phyloP scores from a whole-genome alignment of 805 yeast species.

The Metschnikowia corniflorae region DNA sequence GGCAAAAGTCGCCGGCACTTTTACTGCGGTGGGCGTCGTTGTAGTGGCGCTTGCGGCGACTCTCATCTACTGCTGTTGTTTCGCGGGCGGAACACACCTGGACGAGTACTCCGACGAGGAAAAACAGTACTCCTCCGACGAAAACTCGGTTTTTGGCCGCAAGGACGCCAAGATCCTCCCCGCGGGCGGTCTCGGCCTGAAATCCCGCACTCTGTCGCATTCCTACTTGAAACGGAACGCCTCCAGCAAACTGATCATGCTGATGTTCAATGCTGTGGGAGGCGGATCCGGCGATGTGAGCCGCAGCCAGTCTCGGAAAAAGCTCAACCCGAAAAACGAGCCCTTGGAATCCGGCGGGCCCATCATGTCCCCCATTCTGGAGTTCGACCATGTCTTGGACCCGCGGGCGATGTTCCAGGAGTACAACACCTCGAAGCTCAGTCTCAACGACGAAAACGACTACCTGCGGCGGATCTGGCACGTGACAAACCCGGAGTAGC shows the following conservation, averaged over 20 bases:
- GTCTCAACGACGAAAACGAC: slow-evolving; percentile 19
- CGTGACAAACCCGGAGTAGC: slow-evolving; percentile 18
- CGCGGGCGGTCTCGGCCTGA: slow-evolving; percentile 5
- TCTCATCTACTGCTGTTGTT: slow-evolving; percentile 41
- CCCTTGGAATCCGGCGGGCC: slow-evolving; percentile 14
- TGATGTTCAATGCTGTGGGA: slow-evolving; percentile 20
- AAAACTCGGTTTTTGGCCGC: slow-evolving; percentile 22
- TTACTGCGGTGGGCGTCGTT: slow-evolving; percentile 73
- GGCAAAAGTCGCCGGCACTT: slow-evolving; percentile 84
- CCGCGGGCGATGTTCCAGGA: slow-evolving; percentile 16
- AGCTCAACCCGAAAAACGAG: slow-evolving; percentile 21
- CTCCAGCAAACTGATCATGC: slow-evolving; percentile 33
- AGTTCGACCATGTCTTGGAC: slow-evolving; percentile 18
- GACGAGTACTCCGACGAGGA: slow-evolving; percentile 39
- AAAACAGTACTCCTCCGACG: slow-evolving; percentile 35
- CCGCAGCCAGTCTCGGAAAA: slow-evolving; percentile 31
- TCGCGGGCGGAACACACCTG: slow-evolving; percentile 15
- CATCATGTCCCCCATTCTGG: slow-evolving; percentile 33
- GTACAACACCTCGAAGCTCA: slow-evolving; percentile 14
- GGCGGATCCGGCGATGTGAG: slow-evolving; percentile 20
- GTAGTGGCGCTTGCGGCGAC: slow-evolving; percentile 42
- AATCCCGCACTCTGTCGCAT: slow-evolving; percentile 13
- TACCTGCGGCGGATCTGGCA: slow-evolving; percentile 19
- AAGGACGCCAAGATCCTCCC: slow-evolving; percentile 13
- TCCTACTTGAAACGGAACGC: slow-evolving; percentile 28